Base-by-base conservation (phyloP, 805 yeast species). In the Limtongozyma cylindracea region DNA sequence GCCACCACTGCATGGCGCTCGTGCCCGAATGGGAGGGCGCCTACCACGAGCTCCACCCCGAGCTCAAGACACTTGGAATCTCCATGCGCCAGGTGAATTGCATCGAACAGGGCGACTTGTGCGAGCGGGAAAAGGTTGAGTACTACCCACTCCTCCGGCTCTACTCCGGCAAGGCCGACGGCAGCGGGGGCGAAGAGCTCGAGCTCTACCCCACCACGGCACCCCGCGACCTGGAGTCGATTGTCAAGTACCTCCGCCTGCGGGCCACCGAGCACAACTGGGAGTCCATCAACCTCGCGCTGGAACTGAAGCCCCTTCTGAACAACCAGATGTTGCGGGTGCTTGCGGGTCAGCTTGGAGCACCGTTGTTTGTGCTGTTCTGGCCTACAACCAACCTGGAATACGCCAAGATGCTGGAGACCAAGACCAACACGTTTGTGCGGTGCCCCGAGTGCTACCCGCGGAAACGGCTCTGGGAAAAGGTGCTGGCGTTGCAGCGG, bases 1-100 rank as follows among this genome's bases (percentile, higher is more conserved):
- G 98, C 40, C 40, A 49, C 6, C 96, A 84, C 43, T 88, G 98
- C 46, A 57, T 49, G 28, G 52, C 47, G 6, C 46, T 88, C 23
- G 88, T 76, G 2, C 96, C 98, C 2, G 54, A 47, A 6, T 88
- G 96, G 95, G 58, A 64, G 26, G 50, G 56, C 25, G 58, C 84
- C 1, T 74, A 63, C 45, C 33, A 48, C 12, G 39, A 42, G 4
- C 57, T 61, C 32, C 41, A 53, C 17, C 38, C 43, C 7, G 66
- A 61, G 18, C 54, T 56, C 20, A 37, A 47, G 10, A 31, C 42
- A 6, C 31, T 59, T 22, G 50, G 52, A 2, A 50, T 70, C 10
- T 50, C 51, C 11, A 59, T 80, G 55, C 54, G 62, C 26, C 84
- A 74, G 36, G 91, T 88, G 17, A 66, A 88, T 43, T 88, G 98